Conservation (phyloP, 208 protist genomes). For the Trypanosoma platydactyli region DNA sequence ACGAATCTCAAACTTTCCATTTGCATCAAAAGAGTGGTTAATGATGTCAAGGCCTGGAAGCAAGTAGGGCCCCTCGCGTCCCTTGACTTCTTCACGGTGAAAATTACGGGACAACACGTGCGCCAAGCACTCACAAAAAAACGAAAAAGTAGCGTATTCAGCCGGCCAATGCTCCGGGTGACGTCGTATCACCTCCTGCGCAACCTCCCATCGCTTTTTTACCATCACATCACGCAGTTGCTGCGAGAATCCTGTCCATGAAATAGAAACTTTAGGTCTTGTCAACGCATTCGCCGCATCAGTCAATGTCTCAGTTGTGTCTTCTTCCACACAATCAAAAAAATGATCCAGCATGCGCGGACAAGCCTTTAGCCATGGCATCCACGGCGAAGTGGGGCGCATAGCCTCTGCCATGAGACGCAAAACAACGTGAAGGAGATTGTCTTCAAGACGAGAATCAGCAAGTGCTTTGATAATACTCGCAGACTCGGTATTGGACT, state of each 20-base stretch:
- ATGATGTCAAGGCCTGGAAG: constrained; percentile 81
- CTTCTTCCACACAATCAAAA: constrained; percentile 41
- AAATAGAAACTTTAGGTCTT: background rate
- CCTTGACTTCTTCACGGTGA: constrained; percentile 74
- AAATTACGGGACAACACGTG: constrained; percentile 87
- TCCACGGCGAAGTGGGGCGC: constrained; percentile 46
- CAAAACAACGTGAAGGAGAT: constrained; percentile 64
- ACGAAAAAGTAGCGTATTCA: constrained; percentile 34
- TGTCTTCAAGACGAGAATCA: constrained; percentile 24
- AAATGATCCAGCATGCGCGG: constrained; percentile 73
- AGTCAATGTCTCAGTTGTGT: constrained; percentile 28
- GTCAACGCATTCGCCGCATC: background rate
- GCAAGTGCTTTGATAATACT: constrained; percentile 19
- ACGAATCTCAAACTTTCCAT: constrained; percentile 69
- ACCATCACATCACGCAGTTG: constrained; percentile 62
- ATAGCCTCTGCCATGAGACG: constrained; percentile 74
- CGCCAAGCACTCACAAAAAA: constrained; percentile 74
- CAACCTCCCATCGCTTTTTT: constrained; percentile 45
- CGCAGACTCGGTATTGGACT: constrained; percentile 25
- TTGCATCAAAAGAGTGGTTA: constrained; percentile 73
- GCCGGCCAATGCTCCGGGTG: constrained; percentile 64
- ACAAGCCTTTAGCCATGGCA: constrained; percentile 73
- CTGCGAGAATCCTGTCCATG: constrained; percentile 61
- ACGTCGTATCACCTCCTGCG: constrained; percentile 45
- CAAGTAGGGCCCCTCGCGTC: constrained; percentile 81